A percentile compares a stretch with the other conserved stretches of the same genome.
Evolutionary conservation across 495 filamentous ascomycete genomes (phyloP).

Genomic region (Penicillium tannophilum): DNA sequence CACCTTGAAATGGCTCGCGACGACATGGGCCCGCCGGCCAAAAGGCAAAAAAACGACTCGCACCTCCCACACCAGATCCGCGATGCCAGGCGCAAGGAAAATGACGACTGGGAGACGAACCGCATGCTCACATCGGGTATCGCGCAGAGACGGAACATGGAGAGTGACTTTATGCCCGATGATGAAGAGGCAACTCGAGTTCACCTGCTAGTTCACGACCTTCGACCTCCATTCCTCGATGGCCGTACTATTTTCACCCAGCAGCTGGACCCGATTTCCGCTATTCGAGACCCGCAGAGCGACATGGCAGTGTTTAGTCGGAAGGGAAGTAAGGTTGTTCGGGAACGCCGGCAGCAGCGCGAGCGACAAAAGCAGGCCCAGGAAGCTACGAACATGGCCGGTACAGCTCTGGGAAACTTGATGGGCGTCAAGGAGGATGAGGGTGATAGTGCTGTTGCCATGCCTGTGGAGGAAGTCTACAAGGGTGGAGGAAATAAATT

Average conservation of each 20-base stretch:
- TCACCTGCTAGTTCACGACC: slow-evolving; percentile 90
- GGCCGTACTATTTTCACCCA: slow-evolving; percentile 95
- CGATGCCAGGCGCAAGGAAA: slow-evolving; percentile 79
- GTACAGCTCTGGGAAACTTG: slow-evolving; percentile 88
- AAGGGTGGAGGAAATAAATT: slow-evolving; percentile 75
- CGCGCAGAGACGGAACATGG: slow-evolving; percentile 82
- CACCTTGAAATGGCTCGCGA: slow-evolving; percentile 36
- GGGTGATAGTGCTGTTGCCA: slow-evolving; percentile 80
- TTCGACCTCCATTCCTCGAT: slow-evolving; percentile 94
- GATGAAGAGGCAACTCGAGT: slow-evolving; percentile 90
- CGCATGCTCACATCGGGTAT: slow-evolving; percentile 97
- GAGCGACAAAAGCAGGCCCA: slow-evolving; percentile 95
- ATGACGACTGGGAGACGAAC: slow-evolving; percentile 98
- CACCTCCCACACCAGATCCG: slow-evolving; percentile 43
- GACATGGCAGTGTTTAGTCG: slow-evolving; percentile 99
- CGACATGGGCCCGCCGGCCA: slow-evolving; percentile 44
- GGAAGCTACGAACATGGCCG: slow-evolving; percentile 90
- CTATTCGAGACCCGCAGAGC: slow-evolving; percentile 91
- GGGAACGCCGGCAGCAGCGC: slow-evolving; percentile 85
- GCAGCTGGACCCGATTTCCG: slow-evolving; percentile 92
- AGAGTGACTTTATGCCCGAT: slow-evolving; percentile 80
- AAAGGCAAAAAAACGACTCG: slow-evolving; percentile 44
- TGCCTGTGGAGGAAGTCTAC: slow-evolving; percentile 71
- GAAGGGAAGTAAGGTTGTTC: slow-evolving; percentile 92
- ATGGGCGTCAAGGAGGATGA: slow-evolving; percentile 96